A percentile compares a stretch with the other conserved stretches of the same genome.
These are phyloP conservation scores for Plasmopara muralis DNA, from an alignment of 352 stramenopile genomes.

Conservation along the genomic window DNA sequence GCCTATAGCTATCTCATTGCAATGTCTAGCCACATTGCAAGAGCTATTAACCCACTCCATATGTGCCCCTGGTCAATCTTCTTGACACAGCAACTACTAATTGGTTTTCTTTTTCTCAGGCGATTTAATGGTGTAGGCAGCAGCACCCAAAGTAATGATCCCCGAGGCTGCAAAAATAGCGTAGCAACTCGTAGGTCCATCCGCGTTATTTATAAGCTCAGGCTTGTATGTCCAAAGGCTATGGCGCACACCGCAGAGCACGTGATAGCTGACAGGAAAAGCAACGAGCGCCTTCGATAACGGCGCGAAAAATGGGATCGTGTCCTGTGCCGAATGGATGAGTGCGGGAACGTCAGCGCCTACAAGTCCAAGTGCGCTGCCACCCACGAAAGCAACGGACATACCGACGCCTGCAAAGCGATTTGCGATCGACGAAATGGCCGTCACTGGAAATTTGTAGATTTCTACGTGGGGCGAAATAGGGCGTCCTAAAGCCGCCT, in stretches of 20 bases:
- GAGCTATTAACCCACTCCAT: slow-evolving; percentile 2
- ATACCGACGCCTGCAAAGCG: slow-evolving; percentile 87
- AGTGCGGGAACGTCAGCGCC: slow-evolving; percentile 70
- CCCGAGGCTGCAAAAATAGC: slow-evolving; percentile 44
- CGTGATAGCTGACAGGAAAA: slow-evolving; percentile 94
- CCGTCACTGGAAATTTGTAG: slow-evolving; percentile 92
- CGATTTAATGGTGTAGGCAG: slow-evolving; percentile 47
- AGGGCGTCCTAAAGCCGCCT: slow-evolving; percentile 84
- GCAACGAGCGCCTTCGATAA: slow-evolving; percentile 90
- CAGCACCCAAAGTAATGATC: slow-evolving; percentile 38
- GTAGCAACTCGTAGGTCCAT: slow-evolving; percentile 41
- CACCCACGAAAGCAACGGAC: slow-evolving; percentile 66
- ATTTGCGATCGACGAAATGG: slow-evolving; percentile 93
- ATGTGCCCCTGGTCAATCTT: background rate
- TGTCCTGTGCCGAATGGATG: slow-evolving; percentile 71
- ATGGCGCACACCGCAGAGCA: slow-evolving; percentile 84
- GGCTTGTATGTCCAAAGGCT: slow-evolving; percentile 89
- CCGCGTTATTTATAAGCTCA: slow-evolving; percentile 72
- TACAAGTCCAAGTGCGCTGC: slow-evolving; percentile 65
- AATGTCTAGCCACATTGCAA: background rate
- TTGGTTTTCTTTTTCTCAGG: slow-evolving; percentile 13
- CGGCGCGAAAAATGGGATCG: slow-evolving; percentile 62
- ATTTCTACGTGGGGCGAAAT: slow-evolving; percentile 95
- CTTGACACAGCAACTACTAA: slow-evolving; percentile 7
- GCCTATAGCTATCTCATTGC: background rate